Conservation (phyloP, 371 early-diverging fungal genomes). For the Actinomucor elegans region DNA sequence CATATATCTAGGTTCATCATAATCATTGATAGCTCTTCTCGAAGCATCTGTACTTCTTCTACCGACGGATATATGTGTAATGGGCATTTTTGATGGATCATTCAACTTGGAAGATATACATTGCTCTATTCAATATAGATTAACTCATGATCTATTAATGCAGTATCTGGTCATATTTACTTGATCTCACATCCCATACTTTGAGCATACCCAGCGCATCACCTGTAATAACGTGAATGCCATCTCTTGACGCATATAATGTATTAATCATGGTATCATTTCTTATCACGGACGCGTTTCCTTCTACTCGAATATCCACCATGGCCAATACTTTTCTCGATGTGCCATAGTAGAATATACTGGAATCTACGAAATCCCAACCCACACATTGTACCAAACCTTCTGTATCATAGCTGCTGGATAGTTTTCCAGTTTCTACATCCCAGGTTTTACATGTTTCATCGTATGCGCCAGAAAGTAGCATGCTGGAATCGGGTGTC, state of each 20-base stretch:
- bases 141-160: neutral
- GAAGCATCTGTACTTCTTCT: conserved; percentile 49
- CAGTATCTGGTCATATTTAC: conserved; percentile 34
- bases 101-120: conserved; percentile 62
- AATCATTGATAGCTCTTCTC: conserved; percentile 56
- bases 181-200: conserved; percentile 82
- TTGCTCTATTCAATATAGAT: conserved; percentile 27
- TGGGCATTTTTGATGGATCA: conserved; percentile 71
- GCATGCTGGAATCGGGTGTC: conserved; percentile 68
- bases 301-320: conserved; percentile 63
- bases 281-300: conserved; percentile 40
- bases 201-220: conserved; percentile 78
- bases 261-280: conserved; percentile 87
- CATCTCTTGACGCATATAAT: conserved; percentile 71
- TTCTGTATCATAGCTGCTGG: conserved; percentile 68
- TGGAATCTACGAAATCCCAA: conserved; percentile 76
- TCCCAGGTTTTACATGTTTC: conserved; percentile 88
- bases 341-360: conserved; percentile 78
- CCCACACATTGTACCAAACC: conserved; percentile 88
- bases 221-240: conserved; percentile 74
- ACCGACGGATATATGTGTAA: conserved; percentile 74
- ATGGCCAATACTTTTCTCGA: conserved; percentile 75
- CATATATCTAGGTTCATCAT: conserved; percentile 80
- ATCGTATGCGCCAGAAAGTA: conserved; percentile 83
- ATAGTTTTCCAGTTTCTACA: conserved; percentile 66